These are phyloP conservation scores for Globisporangium abappressorium DNA, from an alignment of 352 stramenopile genomes.

Conservation along the genomic window DNA sequence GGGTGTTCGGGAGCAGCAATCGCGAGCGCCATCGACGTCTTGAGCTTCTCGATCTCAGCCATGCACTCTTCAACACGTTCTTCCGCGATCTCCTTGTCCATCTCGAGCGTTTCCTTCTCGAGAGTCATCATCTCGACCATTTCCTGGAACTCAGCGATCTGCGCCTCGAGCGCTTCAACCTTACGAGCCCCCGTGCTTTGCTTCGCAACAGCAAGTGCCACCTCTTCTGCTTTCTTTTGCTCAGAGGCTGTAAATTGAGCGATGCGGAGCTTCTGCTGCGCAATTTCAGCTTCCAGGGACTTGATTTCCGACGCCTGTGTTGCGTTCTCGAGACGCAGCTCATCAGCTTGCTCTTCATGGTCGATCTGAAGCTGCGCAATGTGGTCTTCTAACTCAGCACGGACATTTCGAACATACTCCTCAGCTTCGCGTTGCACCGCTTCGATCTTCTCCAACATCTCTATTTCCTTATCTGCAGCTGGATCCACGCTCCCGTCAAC, in stretches of 20 bases:
- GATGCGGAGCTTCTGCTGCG: slow-evolving; percentile 66
- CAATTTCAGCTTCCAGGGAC: slow-evolving; percentile 57
- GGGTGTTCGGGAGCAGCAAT: slow-evolving; percentile 39
- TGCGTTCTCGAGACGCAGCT: slow-evolving; percentile 58
- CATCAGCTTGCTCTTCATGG: slow-evolving; percentile 53
- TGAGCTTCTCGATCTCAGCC: slow-evolving; percentile 74
- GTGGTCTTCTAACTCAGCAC: slow-evolving; percentile 63
- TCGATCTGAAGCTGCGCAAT: slow-evolving; percentile 49
- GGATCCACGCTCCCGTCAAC: slow-evolving; percentile 21
- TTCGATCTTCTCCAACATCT: slow-evolving; percentile 51
- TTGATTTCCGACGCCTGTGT: slow-evolving; percentile 61
- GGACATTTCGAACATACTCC: slow-evolving; percentile 53
- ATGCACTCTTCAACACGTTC: slow-evolving; percentile 74
- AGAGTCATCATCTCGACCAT: slow-evolving; percentile 84
- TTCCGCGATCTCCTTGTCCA: slow-evolving; percentile 88
- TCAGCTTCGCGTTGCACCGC: slow-evolving; percentile 52
- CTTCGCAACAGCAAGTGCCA: slow-evolving; percentile 68
- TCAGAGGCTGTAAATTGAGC: slow-evolving; percentile 60
- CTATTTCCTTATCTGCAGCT: slow-evolving; percentile 22
- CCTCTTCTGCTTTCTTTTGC: slow-evolving; percentile 78
- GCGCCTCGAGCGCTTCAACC: slow-evolving; percentile 60
- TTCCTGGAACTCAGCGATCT: slow-evolving; percentile 72
- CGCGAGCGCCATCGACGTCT: slow-evolving; percentile 51
- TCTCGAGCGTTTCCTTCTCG: slow-evolving; percentile 85
- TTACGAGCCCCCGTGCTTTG: slow-evolving; percentile 63